Percentiles rank a stretch among this genome's conserved stretches.
These are phyloP conservation scores for Fusarium pininemorale DNA, from an alignment of 2,329 filamentous ascomycete species.

Conservation along the genomic window DNA sequence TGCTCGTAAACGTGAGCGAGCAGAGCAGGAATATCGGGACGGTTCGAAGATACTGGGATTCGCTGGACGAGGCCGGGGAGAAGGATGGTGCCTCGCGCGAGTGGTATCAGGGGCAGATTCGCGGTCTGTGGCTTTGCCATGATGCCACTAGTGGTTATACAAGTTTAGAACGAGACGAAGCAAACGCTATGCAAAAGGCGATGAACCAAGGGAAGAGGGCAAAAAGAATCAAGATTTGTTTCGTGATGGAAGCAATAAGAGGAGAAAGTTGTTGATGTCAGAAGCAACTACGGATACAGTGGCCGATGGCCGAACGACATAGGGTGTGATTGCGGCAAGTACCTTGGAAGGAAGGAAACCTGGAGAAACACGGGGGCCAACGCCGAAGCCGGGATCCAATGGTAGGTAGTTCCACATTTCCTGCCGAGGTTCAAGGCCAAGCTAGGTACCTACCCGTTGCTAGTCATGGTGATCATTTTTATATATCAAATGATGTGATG, in stretches of 20 bases:
- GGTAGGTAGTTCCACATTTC: constrained; percentile 29
- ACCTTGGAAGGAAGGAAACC: constrained; percentile 33
- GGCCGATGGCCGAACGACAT: constrained; percentile 18
- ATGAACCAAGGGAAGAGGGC: background rate
- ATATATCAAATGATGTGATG: constrained; percentile 10
- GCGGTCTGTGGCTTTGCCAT: constrained; percentile 55
- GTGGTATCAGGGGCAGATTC: constrained; percentile 79
- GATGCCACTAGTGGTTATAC: constrained; percentile 31
- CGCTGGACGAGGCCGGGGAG: constrained; percentile 87
- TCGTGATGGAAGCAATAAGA: constrained; percentile 7
- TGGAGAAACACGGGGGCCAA: constrained; percentile 42
- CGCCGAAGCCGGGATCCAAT: constrained; percentile 38
- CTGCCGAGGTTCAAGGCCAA: constrained; percentile 36
- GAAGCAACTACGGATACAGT: constrained; percentile 32
- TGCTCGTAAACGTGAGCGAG: constrained; percentile 86
- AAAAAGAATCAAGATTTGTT: background rate
- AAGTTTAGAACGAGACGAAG: background rate
- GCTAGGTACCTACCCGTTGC: constrained; percentile 1
- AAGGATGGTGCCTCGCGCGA: constrained; percentile 82
- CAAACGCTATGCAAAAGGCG: constrained; percentile 14
- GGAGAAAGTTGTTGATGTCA: constrained; percentile 34
- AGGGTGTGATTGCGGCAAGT: constrained; percentile 15
- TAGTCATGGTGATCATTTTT: constrained; percentile 1
- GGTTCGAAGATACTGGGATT: constrained; percentile 80
- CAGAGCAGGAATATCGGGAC: constrained; percentile 87